phyloP scores from a whole-genome alignment of 805 yeast species.

The Grigorovia yakushimaensis region DNA sequence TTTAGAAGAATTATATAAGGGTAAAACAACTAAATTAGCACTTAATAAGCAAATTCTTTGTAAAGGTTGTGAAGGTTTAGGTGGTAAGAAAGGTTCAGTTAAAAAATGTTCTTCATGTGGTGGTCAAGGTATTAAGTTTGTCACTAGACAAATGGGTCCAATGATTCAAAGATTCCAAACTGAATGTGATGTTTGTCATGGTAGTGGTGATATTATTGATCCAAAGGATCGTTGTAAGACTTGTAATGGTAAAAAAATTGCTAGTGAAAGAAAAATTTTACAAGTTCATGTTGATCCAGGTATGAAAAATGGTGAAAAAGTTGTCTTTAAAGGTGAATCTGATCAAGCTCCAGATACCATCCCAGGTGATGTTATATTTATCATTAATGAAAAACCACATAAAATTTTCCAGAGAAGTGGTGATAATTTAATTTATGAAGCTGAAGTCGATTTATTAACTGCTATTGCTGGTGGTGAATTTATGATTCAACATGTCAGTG shows the following conservation, averaged over 20 bases:
- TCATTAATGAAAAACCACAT: constrained; percentile 85
- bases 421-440: constrained; percentile 75
- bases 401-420: constrained; percentile 76
- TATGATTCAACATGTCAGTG: constrained; percentile 80
- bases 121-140: constrained; percentile 86
- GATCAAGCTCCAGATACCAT: constrained; percentile 92
- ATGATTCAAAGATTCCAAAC: constrained; percentile 98
- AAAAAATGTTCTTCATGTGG: constrained; percentile 79
- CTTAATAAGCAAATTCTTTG: constrained; percentile 86
- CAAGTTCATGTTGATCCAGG: constrained; percentile 96
- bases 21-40: constrained; percentile 89
- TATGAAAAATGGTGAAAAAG: constrained; percentile 88
- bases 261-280: constrained; percentile 79
- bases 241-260: constrained; percentile 85
- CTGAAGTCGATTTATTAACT: constrained; percentile 83
- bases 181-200: constrained; percentile 84
- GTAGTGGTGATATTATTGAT: constrained; percentile 82
- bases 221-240: constrained; percentile 78
- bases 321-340: constrained; percentile 90
- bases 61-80: constrained; percentile 83
- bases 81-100: constrained; percentile 89
- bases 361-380: constrained; percentile 94
- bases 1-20: constrained; percentile 87
- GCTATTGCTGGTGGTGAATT: constrained; percentile 95
- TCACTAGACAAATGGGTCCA: constrained; percentile 98